Base-by-base conservation (phyloP, 2,329 filamentous ascomycete species). In the Aspergillus fumigatiaffinis region DNA sequence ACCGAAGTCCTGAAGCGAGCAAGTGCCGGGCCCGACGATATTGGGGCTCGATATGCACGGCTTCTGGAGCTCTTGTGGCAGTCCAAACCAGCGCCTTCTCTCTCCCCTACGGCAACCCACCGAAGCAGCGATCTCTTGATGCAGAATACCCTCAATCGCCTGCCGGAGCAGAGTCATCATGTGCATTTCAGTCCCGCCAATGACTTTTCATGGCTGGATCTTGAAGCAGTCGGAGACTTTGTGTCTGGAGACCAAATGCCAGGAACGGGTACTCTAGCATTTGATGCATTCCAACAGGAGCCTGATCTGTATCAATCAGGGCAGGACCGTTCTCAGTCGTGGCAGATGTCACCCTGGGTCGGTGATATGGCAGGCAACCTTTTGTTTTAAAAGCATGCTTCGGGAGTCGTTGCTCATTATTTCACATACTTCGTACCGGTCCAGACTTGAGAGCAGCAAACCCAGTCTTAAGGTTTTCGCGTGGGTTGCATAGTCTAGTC, bases 31-130 rank as follows among this genome's bases (percentile, higher is more conserved):
- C 74, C 80, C 1, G 83, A 87, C 51, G 82, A 86, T 59, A 80
- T 87, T 21, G 85, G 84, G 1, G 80, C 82, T 20, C 79, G 85
- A 14, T 88, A 87, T 62, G 82, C 85, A 3, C 78, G 82, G 20
- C 80, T 87, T 1, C 74, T 88, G 0, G 81, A 84, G 47, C 75
- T 87, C 17, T 71, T 88, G 2, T 87, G 85, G 85, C 77, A 82
- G 29, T 80, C 73, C 9, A 75, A 73, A 56, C 49, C 65, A 6
- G 67, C 71, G 59, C 59, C 73, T 54, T 56, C 59, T 23, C 52
- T 59, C 12, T 59, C 68, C 28, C 61, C 71, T 20, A 56, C 63
- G 51, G 65, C 64, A 47, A 68, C 66, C 52, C 71, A 61, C 50
- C 70, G 58, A 51, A 72, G 55, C 62, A 72, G 61, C 60, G 73